Conservation (phyloP, 805 yeast species). For the Pichia manshurica region DNA sequence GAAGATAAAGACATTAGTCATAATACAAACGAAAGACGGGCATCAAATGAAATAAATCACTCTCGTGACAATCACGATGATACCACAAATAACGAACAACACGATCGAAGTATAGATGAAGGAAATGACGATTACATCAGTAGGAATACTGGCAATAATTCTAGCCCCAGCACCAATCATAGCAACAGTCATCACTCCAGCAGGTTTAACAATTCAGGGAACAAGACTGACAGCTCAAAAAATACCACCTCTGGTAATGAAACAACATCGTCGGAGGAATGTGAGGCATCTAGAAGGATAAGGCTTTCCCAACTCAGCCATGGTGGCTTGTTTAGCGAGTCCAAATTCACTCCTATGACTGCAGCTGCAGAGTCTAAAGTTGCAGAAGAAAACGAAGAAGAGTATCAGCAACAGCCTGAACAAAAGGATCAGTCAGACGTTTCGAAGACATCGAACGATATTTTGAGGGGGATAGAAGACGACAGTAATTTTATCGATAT, state of each 20-base stretch:
- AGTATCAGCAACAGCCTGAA: too few relatives aligned
- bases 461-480: too few relatives aligned
- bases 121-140: not conserved
- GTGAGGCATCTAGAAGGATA: not conserved
- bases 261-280: conserved; percentile 3
- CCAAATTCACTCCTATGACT: not conserved
- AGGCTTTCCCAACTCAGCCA: conserved; percentile 1
- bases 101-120: too few relatives aligned
- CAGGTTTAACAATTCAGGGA: not conserved
- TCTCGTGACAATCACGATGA: not conserved
- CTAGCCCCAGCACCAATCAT: not conserved
- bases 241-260: not conserved
- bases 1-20: not conserved
- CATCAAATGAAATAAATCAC: too few relatives aligned
- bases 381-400: too few relatives aligned
- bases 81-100: not conserved
- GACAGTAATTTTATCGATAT: too few relatives aligned
- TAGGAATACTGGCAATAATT: not conserved
- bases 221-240: not conserved
- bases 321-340: conserved; percentile 7
- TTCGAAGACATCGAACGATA: too few relatives aligned
- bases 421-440: too few relatives aligned
- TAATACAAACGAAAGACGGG: too few relatives aligned
- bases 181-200: not conserved
- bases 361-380: too few relatives aligned